Base-by-base conservation (phyloP, 2,329 filamentous ascomycete genomes). In the Didymella pinodella region DNA sequence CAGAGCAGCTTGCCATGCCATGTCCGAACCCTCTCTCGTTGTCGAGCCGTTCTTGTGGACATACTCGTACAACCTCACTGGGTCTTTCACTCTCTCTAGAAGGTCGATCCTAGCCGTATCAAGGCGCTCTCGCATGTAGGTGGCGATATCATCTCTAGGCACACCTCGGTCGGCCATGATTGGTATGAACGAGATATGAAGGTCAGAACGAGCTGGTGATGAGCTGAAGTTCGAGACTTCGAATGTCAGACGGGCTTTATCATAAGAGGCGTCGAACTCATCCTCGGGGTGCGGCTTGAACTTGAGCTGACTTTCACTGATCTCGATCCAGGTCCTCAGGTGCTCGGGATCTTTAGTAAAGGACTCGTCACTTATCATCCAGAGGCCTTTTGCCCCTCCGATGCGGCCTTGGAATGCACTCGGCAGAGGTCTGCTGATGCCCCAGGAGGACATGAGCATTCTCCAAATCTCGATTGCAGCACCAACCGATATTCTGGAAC, bases 371-470 rank as follows among this genome's bases (percentile, higher is more conserved):
- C 89, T 87, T 5, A 89, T 75, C 46, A 89, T 82, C 90, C 90
- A 93, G 64, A 93, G 81, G 0, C 91, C 91, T 72, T 94, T 94
- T 0, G 89, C 89, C 18, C 88, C 86, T 10, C 86, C 89, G 34
- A 93, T 84, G 0, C 91, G 84, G 1, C 81, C 90, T 73, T 94
- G 91, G 0, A 85, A 87, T 0, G 83, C 88, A 32, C 85, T 85
- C 0, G 90, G 89, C 85, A 59, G 91, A 80, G 12, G 90, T 81
- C n/a, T 82, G 85, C 73, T 92, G 0, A 83, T 86, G 14, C 84
- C 84, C 0, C 88, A 74, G 0, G 71, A 65, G 0, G 89, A 74
- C 0, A 83, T 83, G 8, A 90, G 79, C 0, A 62, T 61, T 0
- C 80, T 69, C 26, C 83, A 81, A 5, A 92, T 80, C 41, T 78